phyloP scores from a whole-genome alignment of 2,329 filamentous ascomycete genomes.

The Tolypocladium amazonense region DNA sequence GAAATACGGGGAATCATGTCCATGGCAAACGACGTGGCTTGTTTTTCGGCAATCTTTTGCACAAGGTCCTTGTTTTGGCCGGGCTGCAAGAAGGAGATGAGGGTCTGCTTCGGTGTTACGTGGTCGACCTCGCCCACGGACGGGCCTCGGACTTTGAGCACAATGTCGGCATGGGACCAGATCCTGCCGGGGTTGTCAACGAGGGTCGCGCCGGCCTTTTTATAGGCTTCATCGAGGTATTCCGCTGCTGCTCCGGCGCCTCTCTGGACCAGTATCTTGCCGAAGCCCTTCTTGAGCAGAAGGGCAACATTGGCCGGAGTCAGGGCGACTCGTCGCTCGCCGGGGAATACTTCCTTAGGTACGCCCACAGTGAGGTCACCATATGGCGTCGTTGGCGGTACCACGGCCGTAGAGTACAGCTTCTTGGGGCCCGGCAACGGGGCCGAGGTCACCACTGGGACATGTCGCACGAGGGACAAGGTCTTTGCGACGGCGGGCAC shows the following conservation, averaged over 20 bases:
- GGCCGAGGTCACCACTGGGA: conserved; percentile 19
- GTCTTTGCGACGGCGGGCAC: conserved; percentile 17
- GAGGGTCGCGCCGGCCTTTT: conserved; percentile 66
- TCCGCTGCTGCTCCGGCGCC: conserved; percentile 71
- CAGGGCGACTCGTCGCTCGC: conserved; percentile 74
- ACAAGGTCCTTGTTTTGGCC: conserved; percentile 69
- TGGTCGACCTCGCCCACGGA: conserved; percentile 57
- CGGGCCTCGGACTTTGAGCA: conserved; percentile 76
- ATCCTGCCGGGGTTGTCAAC: conserved; percentile 57
- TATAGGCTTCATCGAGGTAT: conserved; percentile 68
- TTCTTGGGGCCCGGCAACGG: conserved; percentile 9
- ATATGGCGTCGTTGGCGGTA: conserved; percentile 50
- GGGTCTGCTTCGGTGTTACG: conserved; percentile 57
- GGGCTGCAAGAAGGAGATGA: conserved; percentile 79
- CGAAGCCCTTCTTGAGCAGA: conserved; percentile 77
- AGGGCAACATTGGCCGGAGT: conserved; percentile 76
- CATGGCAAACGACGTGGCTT: conserved; percentile 77
- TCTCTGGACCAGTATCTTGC: conserved; percentile 64
- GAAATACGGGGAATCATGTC: conserved; percentile 88
- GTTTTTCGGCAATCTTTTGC: conserved; percentile 57
- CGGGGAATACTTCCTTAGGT: conserved; percentile 65
- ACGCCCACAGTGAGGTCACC: conserved; percentile 65
- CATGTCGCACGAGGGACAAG: conserved; percentile 28
- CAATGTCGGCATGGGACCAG: conserved; percentile 66
- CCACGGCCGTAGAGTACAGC: conserved; percentile 27